Percentiles rank a stretch among this genome's conserved stretches.
phyloP scores from a whole-genome alignment of 108 stramenopile species.

The Skeletonema potamos region DNA sequence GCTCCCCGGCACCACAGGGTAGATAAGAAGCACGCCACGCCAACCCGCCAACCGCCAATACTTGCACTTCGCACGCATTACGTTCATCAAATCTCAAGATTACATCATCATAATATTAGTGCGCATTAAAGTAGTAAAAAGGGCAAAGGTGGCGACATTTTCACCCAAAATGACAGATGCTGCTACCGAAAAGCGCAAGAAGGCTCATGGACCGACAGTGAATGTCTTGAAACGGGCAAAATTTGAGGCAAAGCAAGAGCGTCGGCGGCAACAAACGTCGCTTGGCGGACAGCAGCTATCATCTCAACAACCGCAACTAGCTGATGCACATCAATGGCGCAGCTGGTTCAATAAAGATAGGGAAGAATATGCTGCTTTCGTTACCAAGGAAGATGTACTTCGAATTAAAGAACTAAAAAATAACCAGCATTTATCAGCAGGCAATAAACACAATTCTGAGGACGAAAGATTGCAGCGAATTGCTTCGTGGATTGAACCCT shows the following conservation, averaged over 20 bases:
- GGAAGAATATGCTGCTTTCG: conserved; percentile 31
- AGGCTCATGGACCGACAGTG: conserved; percentile 42
- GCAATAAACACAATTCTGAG: background rate
- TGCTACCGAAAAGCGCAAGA: conserved; percentile 8
- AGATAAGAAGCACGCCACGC: no score
- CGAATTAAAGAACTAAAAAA: conserved; percentile 19
- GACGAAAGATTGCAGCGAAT: conserved; percentile 29
- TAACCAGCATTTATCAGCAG: background rate
- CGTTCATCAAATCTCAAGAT: no score
- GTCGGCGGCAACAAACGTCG: conserved; percentile 8
- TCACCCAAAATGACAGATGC: background rate
- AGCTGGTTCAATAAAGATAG: conserved; percentile 20
- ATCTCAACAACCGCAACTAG: background rate
- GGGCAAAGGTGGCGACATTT: no score
- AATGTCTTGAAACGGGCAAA: conserved; percentile 45
- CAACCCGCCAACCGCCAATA: no score
- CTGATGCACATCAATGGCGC: background rate
- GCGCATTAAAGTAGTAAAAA: no score
- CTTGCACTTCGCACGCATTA: no score
- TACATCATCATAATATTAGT: no score
- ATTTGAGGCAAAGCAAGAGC: conserved; percentile 50
- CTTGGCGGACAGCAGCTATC: background rate
- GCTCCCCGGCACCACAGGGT: no score
- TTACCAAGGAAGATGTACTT: conserved; percentile 37
- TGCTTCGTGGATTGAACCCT: conserved; percentile 41